Evolutionary conservation across 2,329 filamentous ascomycete species (phyloP), one percentile per base, ranked within the genome.

Genomic region (Chaetomium sp.): DNA sequence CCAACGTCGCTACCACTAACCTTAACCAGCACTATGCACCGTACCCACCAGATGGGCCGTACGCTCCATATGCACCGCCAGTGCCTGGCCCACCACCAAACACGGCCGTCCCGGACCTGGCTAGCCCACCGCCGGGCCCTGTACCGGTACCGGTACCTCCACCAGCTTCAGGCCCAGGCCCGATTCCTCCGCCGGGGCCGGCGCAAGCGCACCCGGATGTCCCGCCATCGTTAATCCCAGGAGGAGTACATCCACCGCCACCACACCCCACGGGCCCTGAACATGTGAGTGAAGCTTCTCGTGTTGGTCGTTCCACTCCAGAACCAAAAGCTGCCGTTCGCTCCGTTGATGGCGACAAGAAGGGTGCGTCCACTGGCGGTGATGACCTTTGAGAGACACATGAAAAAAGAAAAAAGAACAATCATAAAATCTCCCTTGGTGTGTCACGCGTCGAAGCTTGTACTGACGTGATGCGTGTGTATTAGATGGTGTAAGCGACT

Each of bases 31-130:
- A 51, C 12, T 62, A 59, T 42, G 33, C 58, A 5, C 70, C 69
- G 4, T 76, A 55, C 10, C 43, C 73, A 54, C 70, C 69, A 5
- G 49, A 48, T 14, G 12, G 44, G 8, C 69, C 68, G 6, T 75
- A 37, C 50, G 14, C 74, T 55, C 68, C 68, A 5, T 75, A 35
- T 42, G 10, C 74, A 53, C 70, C 70, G 4, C 71, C 71, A 1
- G 72, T 74, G 7, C 72, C 72, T 14, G 61, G 62, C 0, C 63
- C 61, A 5, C 67, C 68, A 10, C 67, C 65, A 6, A 64, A 65
- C 51, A 60, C 64, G 11, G 62, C 62, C 19, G 53, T 61, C 40
- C 60, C 60, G 7, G 38, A 19, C 33, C 12, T 11, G 4, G 14
- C 42, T 44, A 27, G 32, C 42, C 19, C 42, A 4, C 42, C 42